These are phyloP conservation scores for Toxicodendron radicans DNA, from an alignment of 345 rosid species.

Conservation along the genomic window DNA sequence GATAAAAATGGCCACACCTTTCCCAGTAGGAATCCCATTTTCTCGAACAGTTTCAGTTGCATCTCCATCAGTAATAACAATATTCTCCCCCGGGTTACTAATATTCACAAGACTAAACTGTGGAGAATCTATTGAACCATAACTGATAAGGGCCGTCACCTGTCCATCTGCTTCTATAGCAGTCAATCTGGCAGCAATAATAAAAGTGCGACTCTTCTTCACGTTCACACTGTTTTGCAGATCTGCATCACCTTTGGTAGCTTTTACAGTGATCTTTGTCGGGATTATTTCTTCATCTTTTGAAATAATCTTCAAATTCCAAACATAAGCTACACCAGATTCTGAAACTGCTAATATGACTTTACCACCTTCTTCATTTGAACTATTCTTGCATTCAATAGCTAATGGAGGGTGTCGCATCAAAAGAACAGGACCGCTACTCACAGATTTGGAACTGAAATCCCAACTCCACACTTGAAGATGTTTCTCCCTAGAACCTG, in stretches of 20 bases:
- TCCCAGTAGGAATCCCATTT: constrained; percentile 8
- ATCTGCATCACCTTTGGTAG: constrained; percentile 21
- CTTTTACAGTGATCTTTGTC: constrained; percentile 36
- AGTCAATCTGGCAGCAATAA: constrained; percentile 34
- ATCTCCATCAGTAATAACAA: constrained; percentile 30
- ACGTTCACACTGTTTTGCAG: constrained; percentile 21
- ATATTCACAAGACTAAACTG: constrained; percentile 33
- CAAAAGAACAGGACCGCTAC: constrained; percentile 33
- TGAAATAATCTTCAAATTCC: constrained; percentile 32
- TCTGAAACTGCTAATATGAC: constrained; percentile 37
- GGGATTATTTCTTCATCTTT: constrained; percentile 30
- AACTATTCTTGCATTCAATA: constrained; percentile 31
- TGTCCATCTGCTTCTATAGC: constrained; percentile 17
- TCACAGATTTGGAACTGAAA: constrained; percentile 27
- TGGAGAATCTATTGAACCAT: constrained; percentile 41
- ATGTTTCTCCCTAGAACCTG: constrained; percentile 33
- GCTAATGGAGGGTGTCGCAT: constrained; percentile 30
- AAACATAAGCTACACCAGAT: constrained; percentile 36
- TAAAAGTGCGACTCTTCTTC: constrained; percentile 28
- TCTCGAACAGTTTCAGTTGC: constrained; percentile 19
- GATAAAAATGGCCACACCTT: constrained; percentile 24
- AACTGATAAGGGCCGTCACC: constrained; percentile 27
- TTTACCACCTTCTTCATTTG: constrained; percentile 17
- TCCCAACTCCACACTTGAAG: constrained; percentile 45
- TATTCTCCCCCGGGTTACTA: constrained; percentile 27